These are phyloP conservation scores for Paracoccidioides lutzii DNA, from an alignment of 2,329 filamentous ascomycete genomes.

Conservation along the genomic window DNA sequence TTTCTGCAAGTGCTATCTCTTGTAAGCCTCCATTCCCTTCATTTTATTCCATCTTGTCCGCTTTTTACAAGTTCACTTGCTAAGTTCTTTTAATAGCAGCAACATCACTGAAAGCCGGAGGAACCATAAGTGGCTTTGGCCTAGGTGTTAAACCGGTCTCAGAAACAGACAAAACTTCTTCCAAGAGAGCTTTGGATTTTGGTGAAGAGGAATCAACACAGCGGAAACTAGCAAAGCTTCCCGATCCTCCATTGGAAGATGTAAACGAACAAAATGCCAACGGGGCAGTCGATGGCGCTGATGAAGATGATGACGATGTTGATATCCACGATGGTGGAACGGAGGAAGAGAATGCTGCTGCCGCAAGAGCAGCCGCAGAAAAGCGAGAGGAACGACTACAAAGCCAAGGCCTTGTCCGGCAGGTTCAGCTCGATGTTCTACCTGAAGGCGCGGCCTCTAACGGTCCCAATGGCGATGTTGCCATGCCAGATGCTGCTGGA, in stretches of 20 bases:
- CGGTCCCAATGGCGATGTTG: slow-evolving; percentile 27
- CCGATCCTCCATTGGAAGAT: slow-evolving; percentile 57
- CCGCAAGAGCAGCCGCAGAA: slow-evolving; percentile 72
- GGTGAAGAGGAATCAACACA: slow-evolving; percentile 78
- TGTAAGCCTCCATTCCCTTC: slow-evolving; percentile 20
- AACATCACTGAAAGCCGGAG: slow-evolving; percentile 51
- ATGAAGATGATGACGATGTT: slow-evolving; percentile 54
- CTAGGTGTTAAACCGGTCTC: slow-evolving; percentile 54
- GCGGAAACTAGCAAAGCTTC: slow-evolving; percentile 83
- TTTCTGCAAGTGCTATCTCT: slow-evolving; percentile 29
- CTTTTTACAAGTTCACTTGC: not conserved
- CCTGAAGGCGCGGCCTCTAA: slow-evolving; percentile 26
- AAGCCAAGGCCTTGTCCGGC: slow-evolving; percentile 25
- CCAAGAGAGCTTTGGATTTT: slow-evolving; percentile 67
- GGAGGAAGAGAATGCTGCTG: slow-evolving; percentile 78
- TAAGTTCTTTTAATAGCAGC: slow-evolving; percentile 17
- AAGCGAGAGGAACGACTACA: slow-evolving; percentile 59
- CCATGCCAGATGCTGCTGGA: slow-evolving; percentile 31
- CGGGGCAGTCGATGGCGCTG: slow-evolving; percentile 34
- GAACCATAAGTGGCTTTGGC: slow-evolving; percentile 73
- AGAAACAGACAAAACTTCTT: slow-evolving; percentile 53
- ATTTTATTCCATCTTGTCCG: not conserved
- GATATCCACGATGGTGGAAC: slow-evolving; percentile 65
- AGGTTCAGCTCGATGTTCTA: slow-evolving; percentile 17
- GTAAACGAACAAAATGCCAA: slow-evolving; percentile 44